A percentile compares a stretch with the other conserved stretches of the same genome.
Evolutionary conservation across 2,329 filamentous ascomycete species (phyloP).

Genomic region (Talaromyces verruculosus): DNA sequence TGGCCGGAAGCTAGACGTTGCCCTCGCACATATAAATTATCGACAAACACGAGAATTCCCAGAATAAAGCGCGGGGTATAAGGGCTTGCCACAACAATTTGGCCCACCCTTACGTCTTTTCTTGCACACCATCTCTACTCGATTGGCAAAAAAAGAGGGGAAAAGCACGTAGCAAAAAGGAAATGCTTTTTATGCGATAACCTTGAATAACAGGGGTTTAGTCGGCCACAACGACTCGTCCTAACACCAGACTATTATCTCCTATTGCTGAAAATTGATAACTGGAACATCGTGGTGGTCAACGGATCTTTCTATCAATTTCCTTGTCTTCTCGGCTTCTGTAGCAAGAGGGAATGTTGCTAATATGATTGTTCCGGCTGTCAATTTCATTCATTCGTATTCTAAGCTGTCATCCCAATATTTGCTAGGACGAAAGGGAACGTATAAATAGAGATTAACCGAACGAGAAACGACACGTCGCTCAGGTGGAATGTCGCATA

Average conservation of each 20-base stretch:
- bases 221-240: not conserved
- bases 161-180: too few species aligned
- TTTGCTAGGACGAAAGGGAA: not conserved
- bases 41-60: too few species aligned
- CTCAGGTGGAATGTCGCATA: constrained; percentile 1
- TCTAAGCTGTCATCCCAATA: not conserved
- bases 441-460: not conserved
- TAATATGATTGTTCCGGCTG: not conserved
- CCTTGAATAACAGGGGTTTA: not conserved
- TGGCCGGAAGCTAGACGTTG: too few species aligned
- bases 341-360: not conserved
- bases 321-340: not conserved
- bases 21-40: too few species aligned
- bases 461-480: not conserved
- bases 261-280: not conserved
- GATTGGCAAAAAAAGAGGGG: not conserved
- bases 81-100: too few species aligned
- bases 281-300: not conserved
- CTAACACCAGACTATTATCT: not conserved
- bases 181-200: not conserved
- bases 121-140: not conserved
- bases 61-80: too few species aligned
- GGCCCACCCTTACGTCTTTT: too few species aligned
- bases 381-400: not conserved
- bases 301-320: not conserved